Base-by-base conservation (phyloP, 768 basidiomycete genomes). In the Leccinum obscurum region DNA sequence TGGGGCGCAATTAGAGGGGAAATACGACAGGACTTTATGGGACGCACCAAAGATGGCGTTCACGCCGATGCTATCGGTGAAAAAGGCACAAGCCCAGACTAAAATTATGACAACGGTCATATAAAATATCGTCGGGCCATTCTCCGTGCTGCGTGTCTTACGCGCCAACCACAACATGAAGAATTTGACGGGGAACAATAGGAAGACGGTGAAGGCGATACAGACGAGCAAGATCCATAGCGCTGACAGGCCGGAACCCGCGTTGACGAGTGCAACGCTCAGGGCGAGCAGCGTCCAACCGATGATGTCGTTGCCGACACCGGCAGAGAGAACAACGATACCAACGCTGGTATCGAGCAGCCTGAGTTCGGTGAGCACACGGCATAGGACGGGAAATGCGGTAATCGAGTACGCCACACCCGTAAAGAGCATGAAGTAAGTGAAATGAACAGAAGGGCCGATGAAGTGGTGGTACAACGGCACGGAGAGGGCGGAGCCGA, bases 61-160 rank as follows among this genome's bases (percentile, higher is more conserved):
- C 1, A 93, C 91, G 22, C 94, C 96, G 66, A 98, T 94, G 57
- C 90, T 80, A 66, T 96, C 95, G 1, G 95, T 97, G 70, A 98
- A 89, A 75, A 96, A 98, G 0, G 95, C 92, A 7, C 87, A 90
- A 0, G 84, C 86, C 75, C 98, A 95, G 13, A 94, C 77, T 7
- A 92, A 73, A 14, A 96, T 74, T 57, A 96, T 88, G 15, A 87
- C 88, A 1, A 85, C 72, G 0, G 92, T 93, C 92, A 97, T 95
- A 75, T 95, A 94, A 64, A 89, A 84, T 62, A 93, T 87, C 0
- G 92, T 88, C 0, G 96, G 95, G 0, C 90, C 91, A 51, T 85
- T 88, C 62, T 94, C 88, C 35, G 77, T 84, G 32, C 91, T 92
- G 0, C 94, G 93, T 0, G 93, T 93, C 59, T 80, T 80, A 50